Evolutionary conservation across 345 rosid species (phyloP).

Genomic region (Raphanus sativus): DNA sequence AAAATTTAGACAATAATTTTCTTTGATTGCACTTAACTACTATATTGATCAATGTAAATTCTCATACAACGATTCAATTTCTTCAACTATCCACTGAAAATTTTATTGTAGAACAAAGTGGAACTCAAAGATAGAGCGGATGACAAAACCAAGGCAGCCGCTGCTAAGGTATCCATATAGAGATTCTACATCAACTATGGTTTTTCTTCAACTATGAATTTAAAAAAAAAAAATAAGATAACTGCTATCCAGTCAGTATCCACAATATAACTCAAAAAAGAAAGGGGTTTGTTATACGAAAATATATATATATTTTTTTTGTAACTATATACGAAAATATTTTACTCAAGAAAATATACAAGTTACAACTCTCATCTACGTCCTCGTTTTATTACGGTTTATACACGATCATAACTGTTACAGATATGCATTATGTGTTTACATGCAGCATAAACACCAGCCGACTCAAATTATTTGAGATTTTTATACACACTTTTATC

Average conservation of each 20-base stretch:
- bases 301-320: too few relatives aligned
- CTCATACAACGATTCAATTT: background rate
- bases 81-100: background rate
- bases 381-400: background rate
- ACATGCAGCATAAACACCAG: background rate
- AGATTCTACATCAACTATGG: background rate
- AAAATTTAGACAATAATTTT: background rate
- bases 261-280: background rate
- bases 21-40: background rate
- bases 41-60: background rate
- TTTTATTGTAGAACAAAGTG: slow-evolving; percentile 25
- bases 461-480: background rate
- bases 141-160: slow-evolving; percentile 24
- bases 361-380: background rate
- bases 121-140: slow-evolving; percentile 28
- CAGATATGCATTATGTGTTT: background rate
- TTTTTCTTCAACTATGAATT: background rate
- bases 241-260: background rate
- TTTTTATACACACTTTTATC: background rate
- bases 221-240: background rate
- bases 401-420: background rate
- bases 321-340: background rate
- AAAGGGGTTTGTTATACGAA: background rate
- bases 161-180: slow-evolving; percentile 21
- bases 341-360: background rate